Percentiles rank a stretch among this genome's conserved stretches.
Evolutionary conservation across 2,329 filamentous ascomycete species (phyloP).

Genomic region (Aspergillus texensis): DNA sequence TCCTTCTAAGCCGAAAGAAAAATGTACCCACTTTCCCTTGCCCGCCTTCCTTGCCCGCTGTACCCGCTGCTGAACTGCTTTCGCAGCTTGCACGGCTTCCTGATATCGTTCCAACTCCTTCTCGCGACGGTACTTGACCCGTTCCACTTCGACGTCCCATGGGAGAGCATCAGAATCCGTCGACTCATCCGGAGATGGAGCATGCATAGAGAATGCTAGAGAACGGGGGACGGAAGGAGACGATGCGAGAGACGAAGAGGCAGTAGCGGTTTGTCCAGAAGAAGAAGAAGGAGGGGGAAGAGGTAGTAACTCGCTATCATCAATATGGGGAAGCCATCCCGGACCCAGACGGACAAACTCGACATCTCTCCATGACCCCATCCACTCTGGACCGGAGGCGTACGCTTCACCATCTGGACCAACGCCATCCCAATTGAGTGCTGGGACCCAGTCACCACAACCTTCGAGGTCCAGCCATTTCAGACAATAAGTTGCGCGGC

Average conservation of each 20-base stretch:
- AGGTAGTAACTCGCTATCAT: slow-evolving; percentile 15
- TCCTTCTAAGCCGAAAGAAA: slow-evolving; percentile 34
- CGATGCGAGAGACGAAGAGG: not conserved
- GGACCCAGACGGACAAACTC: slow-evolving; percentile 46
- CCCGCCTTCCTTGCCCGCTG: slow-evolving; percentile 32
- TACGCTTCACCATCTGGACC: slow-evolving; percentile 32
- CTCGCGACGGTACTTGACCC: slow-evolving; percentile 31
- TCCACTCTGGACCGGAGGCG: slow-evolving; percentile 48
- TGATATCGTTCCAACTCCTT: slow-evolving; percentile 37
- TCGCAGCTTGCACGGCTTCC: slow-evolving; percentile 29
- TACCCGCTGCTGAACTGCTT: slow-evolving; percentile 35
- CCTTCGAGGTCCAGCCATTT: slow-evolving; percentile 66
- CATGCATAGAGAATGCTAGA: slow-evolving; percentile 27
- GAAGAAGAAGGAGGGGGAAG: not conserved
- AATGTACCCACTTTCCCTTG: slow-evolving; percentile 45
- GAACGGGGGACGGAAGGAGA: slow-evolving; percentile 12
- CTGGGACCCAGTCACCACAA: slow-evolving; percentile 58
- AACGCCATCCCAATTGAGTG: slow-evolving; percentile 49
- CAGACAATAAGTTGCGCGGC: slow-evolving; percentile 58
- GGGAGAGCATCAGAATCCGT: slow-evolving; percentile 18
- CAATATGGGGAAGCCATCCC: slow-evolving; percentile 40
- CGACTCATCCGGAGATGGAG: slow-evolving; percentile 11
- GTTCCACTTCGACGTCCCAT: slow-evolving; percentile 39
- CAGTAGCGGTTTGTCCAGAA: not conserved
- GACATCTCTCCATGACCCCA: slow-evolving; percentile 48